Evolutionary conservation across 129 eudicot species (phyloP), one percentile per base, ranked within the genome.

Genomic region (Glebionis coronaria): DNA sequence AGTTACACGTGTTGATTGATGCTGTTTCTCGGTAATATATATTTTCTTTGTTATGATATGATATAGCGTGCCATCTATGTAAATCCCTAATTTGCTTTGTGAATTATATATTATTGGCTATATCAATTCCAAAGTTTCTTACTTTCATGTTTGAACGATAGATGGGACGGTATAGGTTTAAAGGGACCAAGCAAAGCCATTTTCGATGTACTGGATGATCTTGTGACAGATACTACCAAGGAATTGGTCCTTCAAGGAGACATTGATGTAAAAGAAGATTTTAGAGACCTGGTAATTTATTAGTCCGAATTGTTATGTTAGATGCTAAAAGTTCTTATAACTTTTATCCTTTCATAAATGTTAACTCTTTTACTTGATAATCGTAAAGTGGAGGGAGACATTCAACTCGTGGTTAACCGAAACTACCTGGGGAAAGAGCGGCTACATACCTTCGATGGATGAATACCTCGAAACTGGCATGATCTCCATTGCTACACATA

Each of bases 401-500:
- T 85, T 88, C 55, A 50, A 3, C n/a, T 50, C 91, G n/a, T 88
- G 95, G 95, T 73, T 88, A 76, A 72, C 74, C 45, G 91, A 88
- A 72, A 61, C 81, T 25, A 78, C 64, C 25, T 88, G 95, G 91
- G 85, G 91, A 60, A 73, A 63, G 63, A 75, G 69, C 8, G 83
- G 86, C 3, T 67, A 88, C 69, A 46, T 55, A 82, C n/a, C n/a
- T n/a, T n/a, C n/a, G n/a, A n/a, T n/a, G n/a, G n/a, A n/a, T n/a
- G n/a, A n/a, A n/a, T n/a, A n/a, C n/a, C n/a, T n/a, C n/a, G n/a
- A n/a, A n/a, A n/a, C n/a, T n/a, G n/a, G n/a, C n/a, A n/a, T n/a
- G n/a, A n/a, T n/a, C n/a, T n/a, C n/a, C n/a, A n/a, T n/a, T n/a
- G n/a, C n/a, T n/a, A n/a, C n/a, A n/a, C n/a, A n/a, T n/a, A n/a